Evolutionary conservation across 129 eudicot genomes (phyloP), one percentile per base, ranked within the genome.

Genomic region (Escallonia herrerae): DNA sequence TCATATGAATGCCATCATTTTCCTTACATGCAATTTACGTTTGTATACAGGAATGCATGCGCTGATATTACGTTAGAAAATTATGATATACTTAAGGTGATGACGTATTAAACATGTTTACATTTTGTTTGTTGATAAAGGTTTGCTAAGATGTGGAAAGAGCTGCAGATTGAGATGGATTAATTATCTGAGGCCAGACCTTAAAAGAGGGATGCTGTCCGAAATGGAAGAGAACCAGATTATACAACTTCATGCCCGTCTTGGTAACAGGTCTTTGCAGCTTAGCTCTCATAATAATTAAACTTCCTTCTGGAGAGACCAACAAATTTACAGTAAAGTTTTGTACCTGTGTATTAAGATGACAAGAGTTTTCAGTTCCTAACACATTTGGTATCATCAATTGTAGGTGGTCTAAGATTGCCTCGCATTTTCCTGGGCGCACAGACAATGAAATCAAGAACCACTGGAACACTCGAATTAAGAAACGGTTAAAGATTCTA

Each of bases 121-220:
- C 15, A 55, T 13, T 56, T 42, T 48, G 60, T 46, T n/a, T 43
- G 59, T 39, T 42, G 13, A 13, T 84, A 71, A 72, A 84, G 96
- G 96, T 33, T 72, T 89, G 76, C 67, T 76, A 45, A 81, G 96
- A 68, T 89, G 94, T 40, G 96, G 96, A 40, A 89, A 89, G 76
- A 89, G 96, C 62, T 89, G 96, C 72, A 72, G 96, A 66, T 70
- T 89, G 37, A 73, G 96, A 73, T 89, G 96, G 96, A 78, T 85
- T 40, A 89, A 89, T 76, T 89, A 89, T 74, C 71, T 89, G 49
- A 81, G 94, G 64, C 96, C 96, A 7, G 93, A 85, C 62, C 81
- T 89, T 22, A 89, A 86, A 77, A 79, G 96, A 82, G 96, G 94
- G 56, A 81, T 71, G 14, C 50, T 89, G 2, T 72, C 96, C 0